Conservation (phyloP, 441 rosid genomes). For the Theobroma grandiflorum region DNA sequence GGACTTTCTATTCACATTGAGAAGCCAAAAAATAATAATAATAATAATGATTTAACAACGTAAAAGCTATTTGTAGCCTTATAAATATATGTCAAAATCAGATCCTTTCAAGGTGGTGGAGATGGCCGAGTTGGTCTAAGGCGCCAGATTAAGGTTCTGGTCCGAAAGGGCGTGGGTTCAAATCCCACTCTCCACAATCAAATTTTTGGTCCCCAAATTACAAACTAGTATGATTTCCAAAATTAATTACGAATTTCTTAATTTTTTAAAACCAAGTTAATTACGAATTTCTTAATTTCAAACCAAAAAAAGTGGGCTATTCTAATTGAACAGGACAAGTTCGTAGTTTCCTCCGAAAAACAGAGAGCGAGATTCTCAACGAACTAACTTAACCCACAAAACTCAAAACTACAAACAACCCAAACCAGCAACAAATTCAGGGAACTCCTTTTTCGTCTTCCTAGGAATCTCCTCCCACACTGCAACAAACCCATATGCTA, state of each 20-base stretch:
- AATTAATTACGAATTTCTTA: too few species aligned
- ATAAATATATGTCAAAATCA: too few species aligned
- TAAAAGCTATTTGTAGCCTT: too few species aligned
- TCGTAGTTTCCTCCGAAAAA: slow-evolving; percentile 19
- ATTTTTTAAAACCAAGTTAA: too few species aligned
- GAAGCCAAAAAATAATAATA: too few species aligned
- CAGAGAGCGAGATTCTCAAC: slow-evolving; percentile 19
- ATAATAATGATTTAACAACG: too few species aligned
- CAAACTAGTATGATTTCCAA: too few species aligned
- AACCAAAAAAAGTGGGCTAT: background rate
- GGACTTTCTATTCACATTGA: too few species aligned
- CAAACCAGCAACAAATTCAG: background rate
- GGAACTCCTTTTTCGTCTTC: background rate
- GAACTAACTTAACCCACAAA: background rate
- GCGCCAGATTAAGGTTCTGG: slow-evolving; percentile 98
- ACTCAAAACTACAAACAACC: too few species aligned
- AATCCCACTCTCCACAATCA: slow-evolving; percentile 57
- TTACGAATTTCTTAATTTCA: background rate
- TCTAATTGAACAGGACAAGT: background rate
- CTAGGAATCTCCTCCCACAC: background rate
- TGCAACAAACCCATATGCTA: background rate
- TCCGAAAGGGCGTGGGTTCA: slow-evolving; percentile 75
- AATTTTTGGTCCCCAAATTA: background rate
- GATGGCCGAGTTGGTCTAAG: slow-evolving; percentile 99
- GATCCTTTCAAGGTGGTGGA: background rate